Conservation (phyloP, 495 filamentous ascomycete species). For the Recurvomyces mirabilis region DNA sequence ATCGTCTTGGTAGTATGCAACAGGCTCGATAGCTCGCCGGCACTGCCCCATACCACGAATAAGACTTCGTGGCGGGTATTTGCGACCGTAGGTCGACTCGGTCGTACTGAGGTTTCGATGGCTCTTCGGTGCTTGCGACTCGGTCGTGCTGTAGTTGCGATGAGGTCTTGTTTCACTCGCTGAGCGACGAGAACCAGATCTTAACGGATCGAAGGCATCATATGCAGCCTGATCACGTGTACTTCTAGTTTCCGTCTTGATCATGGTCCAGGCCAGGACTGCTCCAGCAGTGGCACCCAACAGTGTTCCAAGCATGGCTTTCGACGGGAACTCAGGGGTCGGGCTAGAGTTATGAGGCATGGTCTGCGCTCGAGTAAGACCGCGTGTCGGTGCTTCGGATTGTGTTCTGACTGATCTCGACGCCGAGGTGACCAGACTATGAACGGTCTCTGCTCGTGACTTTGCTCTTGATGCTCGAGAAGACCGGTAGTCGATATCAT, state of each 20-base stretch:
- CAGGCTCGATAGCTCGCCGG: conserved; percentile 13
- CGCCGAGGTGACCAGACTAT: conserved; percentile 6
- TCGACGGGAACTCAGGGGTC: conserved; percentile 35
- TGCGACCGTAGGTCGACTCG: conserved; percentile 7
- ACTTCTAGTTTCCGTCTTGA: conserved; percentile 42
- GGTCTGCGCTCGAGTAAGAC: conserved; percentile 5
- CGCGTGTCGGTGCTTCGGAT: conserved; percentile 2
- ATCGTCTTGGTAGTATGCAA: conserved; percentile 13
- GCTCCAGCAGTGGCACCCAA: conserved; percentile 68
- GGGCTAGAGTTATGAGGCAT: conserved; percentile 28
- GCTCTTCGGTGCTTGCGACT: conserved; percentile 5
- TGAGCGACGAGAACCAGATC: not conserved
- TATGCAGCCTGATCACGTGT: conserved; percentile 21
- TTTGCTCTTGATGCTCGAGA: conserved; percentile 9
- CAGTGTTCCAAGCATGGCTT: conserved; percentile 61
- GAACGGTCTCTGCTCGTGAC: conserved; percentile 9
- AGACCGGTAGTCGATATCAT: not conserved
- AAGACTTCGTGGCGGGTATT: conserved; percentile 16
- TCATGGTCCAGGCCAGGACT: conserved; percentile 62
- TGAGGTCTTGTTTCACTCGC: conserved; percentile 15
- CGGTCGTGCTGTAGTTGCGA: conserved; percentile 23
- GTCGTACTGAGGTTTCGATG: conserved; percentile 15
- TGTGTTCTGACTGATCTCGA: conserved; percentile 1
- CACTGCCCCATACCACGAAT: not conserved
- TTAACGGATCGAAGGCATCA: conserved; percentile 4